Conservation (phyloP, 78 protist genomes). For the Dictyostelium purpureum region DNA sequence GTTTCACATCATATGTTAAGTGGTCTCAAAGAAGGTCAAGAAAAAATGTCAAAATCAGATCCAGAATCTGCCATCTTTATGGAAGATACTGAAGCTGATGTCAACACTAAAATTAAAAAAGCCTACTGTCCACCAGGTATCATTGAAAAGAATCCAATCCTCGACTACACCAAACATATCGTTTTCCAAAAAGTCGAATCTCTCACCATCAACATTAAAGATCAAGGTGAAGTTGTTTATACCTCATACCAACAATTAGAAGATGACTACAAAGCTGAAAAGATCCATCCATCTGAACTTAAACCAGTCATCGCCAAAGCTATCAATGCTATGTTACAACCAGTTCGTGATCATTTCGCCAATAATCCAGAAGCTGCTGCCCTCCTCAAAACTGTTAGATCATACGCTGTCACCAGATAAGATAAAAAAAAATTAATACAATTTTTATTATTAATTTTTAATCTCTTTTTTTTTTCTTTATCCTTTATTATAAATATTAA, state of each 20-base stretch:
- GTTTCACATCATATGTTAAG: slow-evolving; percentile 97
- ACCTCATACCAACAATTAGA: slow-evolving; percentile 34
- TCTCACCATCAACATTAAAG: slow-evolving; percentile 17
- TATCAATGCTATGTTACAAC: slow-evolving; percentile 89
- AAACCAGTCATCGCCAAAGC: slow-evolving; percentile 87
- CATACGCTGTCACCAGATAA: slow-evolving; percentile 82
- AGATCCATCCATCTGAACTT: slow-evolving; percentile 89
- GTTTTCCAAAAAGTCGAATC: slow-evolving; percentile 64
- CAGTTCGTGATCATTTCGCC: slow-evolving; percentile 91
- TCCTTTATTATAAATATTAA: no score
- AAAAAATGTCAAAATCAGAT: slow-evolving; percentile 97
- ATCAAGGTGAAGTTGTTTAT: slow-evolving; percentile 56
- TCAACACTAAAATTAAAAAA: slow-evolving; percentile 88
- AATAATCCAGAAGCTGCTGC: slow-evolving; percentile 83
- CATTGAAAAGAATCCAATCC: slow-evolving; percentile 74
- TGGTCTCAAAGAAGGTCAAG: slow-evolving; percentile 95
- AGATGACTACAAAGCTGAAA: slow-evolving; percentile 21
- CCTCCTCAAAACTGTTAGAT: slow-evolving; percentile 82
- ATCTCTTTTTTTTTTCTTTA: no score
- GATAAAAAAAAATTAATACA: no score
- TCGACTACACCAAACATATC: slow-evolving; percentile 73
- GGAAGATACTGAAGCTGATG: slow-evolving; percentile 96
- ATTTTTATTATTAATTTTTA: no score
- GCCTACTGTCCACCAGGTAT: slow-evolving; percentile 90
- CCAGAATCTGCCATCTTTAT: slow-evolving; percentile 98